Percentiles rank a stretch among this genome's conserved stretches.
Conservation (phyloP, 2,329 filamentous ascomycete genomes). For the Akanthomyces dipterigenus region DNA sequence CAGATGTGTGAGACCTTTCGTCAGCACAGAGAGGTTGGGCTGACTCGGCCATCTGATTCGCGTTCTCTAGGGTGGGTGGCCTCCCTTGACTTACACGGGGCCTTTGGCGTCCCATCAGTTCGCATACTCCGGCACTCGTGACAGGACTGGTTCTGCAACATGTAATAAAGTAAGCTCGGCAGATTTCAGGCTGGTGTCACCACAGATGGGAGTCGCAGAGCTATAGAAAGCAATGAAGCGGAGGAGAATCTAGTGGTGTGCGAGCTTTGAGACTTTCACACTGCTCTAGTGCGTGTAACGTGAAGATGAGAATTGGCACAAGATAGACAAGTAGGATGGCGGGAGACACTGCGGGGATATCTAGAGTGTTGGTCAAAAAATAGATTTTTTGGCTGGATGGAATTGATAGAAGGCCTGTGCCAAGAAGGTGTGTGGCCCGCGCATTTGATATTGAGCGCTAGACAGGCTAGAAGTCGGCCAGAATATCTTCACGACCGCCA, state of each 20-base stretch:
- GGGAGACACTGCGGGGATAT: neutral
- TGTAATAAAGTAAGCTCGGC: neutral
- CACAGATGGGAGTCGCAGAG: neutral
- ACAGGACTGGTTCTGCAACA: neutral
- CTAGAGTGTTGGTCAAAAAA: neutral
- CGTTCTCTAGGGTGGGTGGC: neutral
- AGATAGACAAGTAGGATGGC: neutral
- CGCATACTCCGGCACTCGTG: neutral
- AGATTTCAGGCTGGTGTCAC: neutral
- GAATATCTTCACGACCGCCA: neutral
- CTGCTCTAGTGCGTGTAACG: neutral
- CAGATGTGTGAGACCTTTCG: neutral
- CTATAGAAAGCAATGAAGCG: too few species aligned
- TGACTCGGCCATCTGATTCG: neutral
- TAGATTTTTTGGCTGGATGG: neutral
- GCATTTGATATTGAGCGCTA: neutral
- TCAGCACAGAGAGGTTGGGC: neutral
- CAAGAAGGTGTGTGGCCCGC: neutral
- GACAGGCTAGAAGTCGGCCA: neutral
- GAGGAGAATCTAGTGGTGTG: neutral
- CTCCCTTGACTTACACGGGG: constrained; percentile 3
- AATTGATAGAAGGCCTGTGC: neutral
- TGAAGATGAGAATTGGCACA: neutral
- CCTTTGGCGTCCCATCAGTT: neutral
- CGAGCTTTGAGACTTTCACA: neutral